Conservation (phyloP, 2,329 filamentous ascomycete species). For the Knufia fluminis region DNA sequence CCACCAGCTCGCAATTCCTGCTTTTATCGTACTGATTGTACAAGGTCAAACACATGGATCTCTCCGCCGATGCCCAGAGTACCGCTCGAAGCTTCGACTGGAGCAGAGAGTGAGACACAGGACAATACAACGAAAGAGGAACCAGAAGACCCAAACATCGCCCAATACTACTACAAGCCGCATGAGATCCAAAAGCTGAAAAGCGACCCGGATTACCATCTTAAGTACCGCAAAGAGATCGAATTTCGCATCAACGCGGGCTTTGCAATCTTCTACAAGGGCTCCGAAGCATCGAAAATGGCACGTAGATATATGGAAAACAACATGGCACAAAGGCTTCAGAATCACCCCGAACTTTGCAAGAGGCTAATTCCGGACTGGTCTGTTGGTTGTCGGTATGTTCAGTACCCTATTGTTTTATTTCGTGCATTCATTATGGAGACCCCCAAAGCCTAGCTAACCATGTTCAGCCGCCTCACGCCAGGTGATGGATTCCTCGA, state of each 20-base stretch:
- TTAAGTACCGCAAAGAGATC: slow-evolving; percentile 12
- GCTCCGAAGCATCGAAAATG: slow-evolving; percentile 12
- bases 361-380: slow-evolving; percentile 23
- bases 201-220: slow-evolving; percentile 17
- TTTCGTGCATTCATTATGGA: too few species aligned
- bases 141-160: slow-evolving; percentile 19
- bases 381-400: slow-evolving; percentile 37
- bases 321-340: slow-evolving; percentile 21
- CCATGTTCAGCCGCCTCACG: too few species aligned
- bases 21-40: too few species aligned
- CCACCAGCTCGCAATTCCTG: too few species aligned
- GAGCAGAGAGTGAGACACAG: too few species aligned
- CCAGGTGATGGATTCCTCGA: slow-evolving; percentile 46
- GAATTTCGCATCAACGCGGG: slow-evolving; percentile 16
- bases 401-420: too few species aligned
- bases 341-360: slow-evolving; percentile 16
- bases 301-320: slow-evolving; percentile 10
- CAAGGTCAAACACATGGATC: too few species aligned
- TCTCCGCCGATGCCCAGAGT: too few species aligned
- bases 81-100: too few species aligned
- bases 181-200: slow-evolving; percentile 16
- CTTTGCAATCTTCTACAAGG: slow-evolving; percentile 16
- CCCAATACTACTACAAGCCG: slow-evolving; percentile 20
- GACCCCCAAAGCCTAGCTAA: too few species aligned
- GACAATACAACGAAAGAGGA: slow-evolving; percentile 24